Base-by-base conservation (phyloP, 2,329 filamentous ascomycete genomes). In the Ophiostoma australiae region DNA sequence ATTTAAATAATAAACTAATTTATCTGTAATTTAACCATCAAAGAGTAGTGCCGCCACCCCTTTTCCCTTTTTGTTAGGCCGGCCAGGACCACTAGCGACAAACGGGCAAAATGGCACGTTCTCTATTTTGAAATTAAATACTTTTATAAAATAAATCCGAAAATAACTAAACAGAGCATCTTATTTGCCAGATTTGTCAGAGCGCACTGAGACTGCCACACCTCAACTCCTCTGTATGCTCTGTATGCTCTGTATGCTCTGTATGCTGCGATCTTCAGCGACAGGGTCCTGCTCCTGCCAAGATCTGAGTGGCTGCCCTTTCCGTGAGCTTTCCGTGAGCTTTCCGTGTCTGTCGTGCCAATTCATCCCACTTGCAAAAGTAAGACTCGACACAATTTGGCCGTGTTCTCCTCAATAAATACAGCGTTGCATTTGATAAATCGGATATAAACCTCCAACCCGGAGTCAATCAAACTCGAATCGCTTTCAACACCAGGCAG, bases 81-180 rank as follows among this genome's bases (percentile, higher is more conserved):
- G 17, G 15, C 44, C 5, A 48, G 1, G 52, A 4, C 52, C 11
- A 33, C 55, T 61, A 61, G 55, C 33, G 11, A 58, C 52, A 27
- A 61, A 61, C 11, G 55, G 55, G 55, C 27, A 63, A 35, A 31
- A 63, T 63, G 23, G 52, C 52, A 58, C 52, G 27, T 58, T n/a
- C 20, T n/a, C 5, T n/a, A 48, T 48, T 58, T 58, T 13, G 23
- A 8, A 58, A 13, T 58, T 58, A 15, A 58, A 58, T 58, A 13
- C 23, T 58, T n/a, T 27, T 58, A 58, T 58, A 58, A 58, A 58
- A 27, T 58, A 58, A 58, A 58, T 4, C 52, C 15, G n/a, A 27
- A 58, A 55, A 23, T 4, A 10, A 27, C 48, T 2, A 55, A 23
- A 6, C 8, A 58, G 23, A 17, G 23, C n/a, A 23, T 58, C 52